Percentiles rank a stretch among this genome's conserved stretches.
These are phyloP conservation scores for Arachis hypogaea DNA, from an alignment of 306 rosid genomes.

Conservation along the genomic window DNA sequence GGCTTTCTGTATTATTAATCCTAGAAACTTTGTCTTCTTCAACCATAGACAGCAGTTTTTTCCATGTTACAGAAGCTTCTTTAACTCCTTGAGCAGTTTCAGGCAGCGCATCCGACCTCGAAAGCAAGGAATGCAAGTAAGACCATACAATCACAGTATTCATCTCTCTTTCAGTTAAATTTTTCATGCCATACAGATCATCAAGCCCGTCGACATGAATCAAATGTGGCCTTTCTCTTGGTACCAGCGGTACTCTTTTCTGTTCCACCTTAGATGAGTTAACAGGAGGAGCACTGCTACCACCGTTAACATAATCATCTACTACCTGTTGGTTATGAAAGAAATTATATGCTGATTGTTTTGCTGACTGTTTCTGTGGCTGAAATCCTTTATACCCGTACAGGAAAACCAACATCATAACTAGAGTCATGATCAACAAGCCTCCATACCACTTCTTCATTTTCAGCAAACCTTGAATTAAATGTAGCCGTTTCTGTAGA, in stretches of 20 bases:
- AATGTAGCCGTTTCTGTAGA: slow-evolving; percentile 43
- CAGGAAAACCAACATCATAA: slow-evolving; percentile 56
- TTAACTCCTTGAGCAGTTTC: slow-evolving; percentile 82
- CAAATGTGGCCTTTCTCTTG: slow-evolving; percentile 52
- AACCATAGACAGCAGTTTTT: slow-evolving; percentile 57
- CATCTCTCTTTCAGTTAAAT: slow-evolving; percentile 49
- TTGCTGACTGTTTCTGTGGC: slow-evolving; percentile 59
- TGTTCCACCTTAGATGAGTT: slow-evolving; percentile 38
- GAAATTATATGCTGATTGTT: slow-evolving; percentile 67
- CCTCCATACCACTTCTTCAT: slow-evolving; percentile 97
- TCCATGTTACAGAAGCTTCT: slow-evolving; percentile 91
- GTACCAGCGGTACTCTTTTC: slow-evolving; percentile 32
- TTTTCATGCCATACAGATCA: slow-evolving; percentile 52
- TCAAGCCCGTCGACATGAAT: slow-evolving; percentile 62
- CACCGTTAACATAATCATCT: slow-evolving; percentile 40
- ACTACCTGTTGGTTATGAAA: slow-evolving; percentile 50
- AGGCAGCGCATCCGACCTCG: slow-evolving; percentile 83
- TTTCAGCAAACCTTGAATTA: slow-evolving; percentile 42
- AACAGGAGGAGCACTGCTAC: slow-evolving; percentile 24
- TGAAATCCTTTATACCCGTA: slow-evolving; percentile 58
- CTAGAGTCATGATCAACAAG: slow-evolving; percentile 64
- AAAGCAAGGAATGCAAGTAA: slow-evolving; percentile 59
- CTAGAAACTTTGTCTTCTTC: slow-evolving; percentile 52
- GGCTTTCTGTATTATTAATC: slow-evolving; percentile 41
- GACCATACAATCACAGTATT: slow-evolving; percentile 72